These are phyloP conservation scores for Leishmania tarentolae DNA, from an alignment of 208 protist species.

Conservation along the genomic window DNA sequence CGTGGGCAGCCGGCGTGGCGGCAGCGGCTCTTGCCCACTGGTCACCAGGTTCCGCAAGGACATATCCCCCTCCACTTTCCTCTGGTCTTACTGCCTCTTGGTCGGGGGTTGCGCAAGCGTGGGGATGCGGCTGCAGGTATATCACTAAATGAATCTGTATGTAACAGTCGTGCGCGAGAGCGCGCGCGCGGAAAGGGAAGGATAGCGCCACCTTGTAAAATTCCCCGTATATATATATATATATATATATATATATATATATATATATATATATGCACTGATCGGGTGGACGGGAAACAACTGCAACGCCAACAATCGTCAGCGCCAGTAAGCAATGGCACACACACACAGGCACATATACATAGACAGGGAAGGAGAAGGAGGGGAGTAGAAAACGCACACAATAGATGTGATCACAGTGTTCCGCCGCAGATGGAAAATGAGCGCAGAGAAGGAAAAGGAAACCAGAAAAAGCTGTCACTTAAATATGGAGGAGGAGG, in stretches of 20 bases:
- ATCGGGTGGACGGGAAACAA: not conserved
- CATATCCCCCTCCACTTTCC: not conserved
- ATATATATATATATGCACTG: too few relatives aligned
- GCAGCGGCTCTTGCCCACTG: slow-evolving; percentile 26
- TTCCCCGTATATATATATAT: too few relatives aligned
- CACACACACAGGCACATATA: not conserved
- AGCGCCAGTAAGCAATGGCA: not conserved
- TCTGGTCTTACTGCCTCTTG: not conserved
- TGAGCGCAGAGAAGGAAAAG: not conserved
- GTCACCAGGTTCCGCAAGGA: slow-evolving; percentile 21
- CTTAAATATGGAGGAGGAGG: not conserved
- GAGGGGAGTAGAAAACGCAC: not conserved
- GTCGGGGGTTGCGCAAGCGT: too few relatives aligned
- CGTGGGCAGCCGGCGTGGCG: slow-evolving; percentile 22
- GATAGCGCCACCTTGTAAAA: too few relatives aligned
- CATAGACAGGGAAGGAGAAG: not conserved
- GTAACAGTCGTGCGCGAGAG: not conserved
- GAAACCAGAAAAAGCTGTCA: not conserved
- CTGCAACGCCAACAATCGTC: not conserved
- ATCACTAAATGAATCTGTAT: not conserved
- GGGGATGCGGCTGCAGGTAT: not conserved
- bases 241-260: too few relatives aligned
- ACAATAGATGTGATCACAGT: not conserved
- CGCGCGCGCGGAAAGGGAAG: not conserved
- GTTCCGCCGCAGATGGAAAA: not conserved